These are phyloP conservation scores for Amanita exitialis DNA, from an alignment of 768 basidiomycete genomes.

Conservation along the genomic window DNA sequence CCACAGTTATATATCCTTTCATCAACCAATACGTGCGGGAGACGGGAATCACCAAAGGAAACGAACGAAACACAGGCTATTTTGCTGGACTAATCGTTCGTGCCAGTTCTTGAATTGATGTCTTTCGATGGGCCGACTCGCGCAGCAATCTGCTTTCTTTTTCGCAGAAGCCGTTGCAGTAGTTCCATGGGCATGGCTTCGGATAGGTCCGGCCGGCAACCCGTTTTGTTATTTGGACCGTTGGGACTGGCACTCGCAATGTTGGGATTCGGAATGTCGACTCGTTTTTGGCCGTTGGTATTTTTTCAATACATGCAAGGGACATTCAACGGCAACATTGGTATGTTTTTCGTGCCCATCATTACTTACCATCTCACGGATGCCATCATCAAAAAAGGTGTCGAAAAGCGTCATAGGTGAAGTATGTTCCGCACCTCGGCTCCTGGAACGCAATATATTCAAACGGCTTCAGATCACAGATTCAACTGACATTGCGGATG, in stretches of 20 bases:
- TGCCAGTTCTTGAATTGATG: neutral
- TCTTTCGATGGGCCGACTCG: neutral
- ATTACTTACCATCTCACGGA: slow-evolving; percentile 14
- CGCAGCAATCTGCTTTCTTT: slow-evolving; percentile 35
- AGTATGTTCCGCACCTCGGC: neutral
- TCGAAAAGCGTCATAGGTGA: neutral
- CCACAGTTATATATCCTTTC: slow-evolving; percentile 30
- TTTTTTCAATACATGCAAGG: slow-evolving; percentile 8
- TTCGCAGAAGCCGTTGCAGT: slow-evolving; percentile 31
- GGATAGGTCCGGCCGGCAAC: slow-evolving; percentile 31
- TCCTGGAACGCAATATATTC: neutral
- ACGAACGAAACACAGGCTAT: slow-evolving; percentile 29
- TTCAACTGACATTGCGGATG: slow-evolving; percentile 27
- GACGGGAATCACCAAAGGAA: slow-evolving; percentile 25
- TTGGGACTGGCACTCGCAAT: slow-evolving; percentile 29
- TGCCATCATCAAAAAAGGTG: slow-evolving; percentile 7
- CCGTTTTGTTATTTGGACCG: slow-evolving; percentile 31
- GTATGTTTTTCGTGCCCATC: slow-evolving; percentile 16
- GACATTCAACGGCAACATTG: slow-evolving; percentile 1
- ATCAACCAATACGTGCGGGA: slow-evolving; percentile 25
- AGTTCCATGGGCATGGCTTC: slow-evolving; percentile 33
- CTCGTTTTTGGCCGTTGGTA: slow-evolving; percentile 23
- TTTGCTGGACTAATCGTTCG: slow-evolving; percentile 31
- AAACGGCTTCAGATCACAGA: slow-evolving; percentile 35
- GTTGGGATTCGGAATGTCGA: slow-evolving; percentile 31